Base-by-base conservation (phyloP, 2,329 filamentous ascomycete genomes). In the Clonostachys sp. region DNA sequence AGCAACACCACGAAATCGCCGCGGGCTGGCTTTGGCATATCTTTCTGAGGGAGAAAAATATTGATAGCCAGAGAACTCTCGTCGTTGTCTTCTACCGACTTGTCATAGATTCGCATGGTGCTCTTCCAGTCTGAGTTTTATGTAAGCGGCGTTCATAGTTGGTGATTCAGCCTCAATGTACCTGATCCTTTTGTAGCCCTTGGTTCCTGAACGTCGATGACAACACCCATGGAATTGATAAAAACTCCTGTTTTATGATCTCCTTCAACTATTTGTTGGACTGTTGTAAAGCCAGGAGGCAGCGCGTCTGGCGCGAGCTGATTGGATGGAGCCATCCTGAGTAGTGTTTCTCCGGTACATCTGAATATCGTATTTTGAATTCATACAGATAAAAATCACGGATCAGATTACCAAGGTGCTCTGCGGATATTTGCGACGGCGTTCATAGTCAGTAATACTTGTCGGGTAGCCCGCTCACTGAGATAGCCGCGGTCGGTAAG, bases 161-260 rank as follows among this genome's bases (percentile, higher is more conserved):
- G 24, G 24, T 8, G 45, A 36, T 18, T n/a, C 12, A 12, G 18
- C 14, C 6, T n/a, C 3, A 50, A 18, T 63, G 53, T 65, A 75
- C 87, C 84, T 20, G 61, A 57, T 18, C 78, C 75, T 46, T 51
- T 68, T 2, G 82, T 82, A 12, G 61, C 48, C 1, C 70, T 71
- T 1, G 81, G 78, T 1, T 73, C 64, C 48, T 80, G 74, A 44
- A 74, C 75, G 55, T 92, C 87, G 45, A 81, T 79, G 5, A 92
- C 78, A 5, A 92, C 65, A 2, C 89, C 91, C 45, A 90, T 76
- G 39, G 94, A 67, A 64, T 72, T 85, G 52, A 84, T 70, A 6
- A 68, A 49, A 3, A 40, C 54, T 30, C 59, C 52, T 24, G 54
- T 14, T 9, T 53, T 42, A 42, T 63, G 47, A 20, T 62, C 59